Base-by-base conservation (phyloP, 345 rosid genomes). In the Eucalyptus sp. region DNA sequence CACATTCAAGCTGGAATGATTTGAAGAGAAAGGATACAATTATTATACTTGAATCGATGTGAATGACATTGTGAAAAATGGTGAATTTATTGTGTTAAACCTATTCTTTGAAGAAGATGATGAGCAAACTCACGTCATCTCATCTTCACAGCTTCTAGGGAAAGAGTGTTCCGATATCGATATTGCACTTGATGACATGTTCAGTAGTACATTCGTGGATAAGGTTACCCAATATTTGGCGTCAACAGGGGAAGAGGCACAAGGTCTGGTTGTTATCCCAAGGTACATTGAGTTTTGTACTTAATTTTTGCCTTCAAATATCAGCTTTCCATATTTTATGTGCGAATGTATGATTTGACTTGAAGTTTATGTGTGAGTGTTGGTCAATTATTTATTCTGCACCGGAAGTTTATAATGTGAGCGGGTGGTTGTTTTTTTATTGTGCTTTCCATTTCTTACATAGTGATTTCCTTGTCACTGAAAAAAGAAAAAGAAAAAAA, bases 151-250 rank as follows among this genome's bases (percentile, higher is more conserved):
- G 37, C 37, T 37, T 37, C 37, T 37, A 3, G 37, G 3, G 37
- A 37, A 37, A 37, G 37, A 37, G 37, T 37, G 33, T 33, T 33
- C 2, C 3, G 33, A 33, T 33, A 33, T 33, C 3, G 33, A 33
- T 33, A 33, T 33, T 33, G 33, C 33, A 33, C 33, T 33, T 2
- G 33, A 33, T 33, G 2, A 2, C 2, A 33, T 2, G 2, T 33
- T 2, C n/a, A 3, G 99, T 6, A 94, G 97, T 92, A 95, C 91
- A 56, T 96, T 97, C 91, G 96, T 93, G 64, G 94, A 95, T 86
- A 96, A 95, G 92, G 96, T 97, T 51, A 90, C 90, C 41, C 96
- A 93, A 10, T 96, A 96, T 90, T 90, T 97, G 89, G 91, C 92
- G 16, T 92, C 94, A 60, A 92, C 92, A 33, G 97, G 95, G 7